Evolutionary conservation across 352 stramenopile genomes (phyloP).

Genomic region (Salisapilia sapeloensis): DNA sequence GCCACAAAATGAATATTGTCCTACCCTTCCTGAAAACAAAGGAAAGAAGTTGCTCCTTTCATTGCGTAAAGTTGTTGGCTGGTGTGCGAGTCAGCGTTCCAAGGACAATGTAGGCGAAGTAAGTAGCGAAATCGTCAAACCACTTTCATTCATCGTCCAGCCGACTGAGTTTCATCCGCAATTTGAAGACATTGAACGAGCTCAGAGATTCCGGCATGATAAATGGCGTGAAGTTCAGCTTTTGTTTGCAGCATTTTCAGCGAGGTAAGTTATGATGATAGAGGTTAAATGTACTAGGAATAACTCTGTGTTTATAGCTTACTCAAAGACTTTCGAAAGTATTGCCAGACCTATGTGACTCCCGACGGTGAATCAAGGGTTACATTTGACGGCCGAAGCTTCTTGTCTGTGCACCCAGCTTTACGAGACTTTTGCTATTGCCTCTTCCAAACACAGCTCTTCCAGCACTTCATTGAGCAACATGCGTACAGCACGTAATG

Average conservation of each 20-base stretch:
- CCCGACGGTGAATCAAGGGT: conserved; percentile 4
- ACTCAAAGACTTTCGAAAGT: conserved; percentile 42
- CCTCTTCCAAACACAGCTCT: conserved; percentile 60
- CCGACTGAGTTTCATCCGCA: no score
- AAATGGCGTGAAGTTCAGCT: conserved; percentile 40
- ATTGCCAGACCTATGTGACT: conserved; percentile 11
- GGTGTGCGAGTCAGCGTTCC: conserved; percentile 18
- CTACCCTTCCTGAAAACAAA: conserved; percentile 30
- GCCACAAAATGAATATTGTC: conserved; percentile 21
- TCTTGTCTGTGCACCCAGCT: conserved; percentile 31
- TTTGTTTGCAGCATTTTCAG: conserved; percentile 29
- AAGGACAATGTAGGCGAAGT: conserved; percentile 7
- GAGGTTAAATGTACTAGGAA: conserved; percentile 1
- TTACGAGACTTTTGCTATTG: conserved; percentile 43
- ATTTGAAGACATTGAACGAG: no score
- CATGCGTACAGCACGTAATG: no score
- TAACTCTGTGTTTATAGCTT: conserved; percentile 10
- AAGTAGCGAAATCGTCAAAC: no score
- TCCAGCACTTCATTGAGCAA: conserved; percentile 46
- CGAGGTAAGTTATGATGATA: conserved; percentile 12
- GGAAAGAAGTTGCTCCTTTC: conserved; percentile 36
- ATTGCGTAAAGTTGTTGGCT: conserved; percentile 24
- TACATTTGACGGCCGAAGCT: conserved; percentile 32
- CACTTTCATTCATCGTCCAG: no score
- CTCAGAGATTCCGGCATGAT: conserved; percentile 18